Conservation (phyloP, 2,329 filamentous ascomycete species). For the Endothia cerciana region DNA sequence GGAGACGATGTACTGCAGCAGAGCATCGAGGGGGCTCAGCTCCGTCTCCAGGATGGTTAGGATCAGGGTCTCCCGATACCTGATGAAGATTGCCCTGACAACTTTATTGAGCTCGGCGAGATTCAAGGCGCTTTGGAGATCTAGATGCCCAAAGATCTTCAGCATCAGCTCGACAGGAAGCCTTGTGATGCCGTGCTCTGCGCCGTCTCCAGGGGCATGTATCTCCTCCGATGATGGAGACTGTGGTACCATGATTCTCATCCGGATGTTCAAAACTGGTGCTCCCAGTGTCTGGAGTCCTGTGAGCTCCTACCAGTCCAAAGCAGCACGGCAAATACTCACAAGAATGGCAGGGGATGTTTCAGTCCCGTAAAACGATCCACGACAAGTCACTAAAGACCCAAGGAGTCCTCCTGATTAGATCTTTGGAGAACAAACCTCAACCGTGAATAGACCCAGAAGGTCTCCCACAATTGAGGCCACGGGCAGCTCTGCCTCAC, state of each 20-base stretch:
- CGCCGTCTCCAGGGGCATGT: neutral
- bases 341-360: neutral
- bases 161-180: constrained; percentile 53
- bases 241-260: neutral
- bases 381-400: neutral
- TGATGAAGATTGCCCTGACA: constrained; percentile 46
- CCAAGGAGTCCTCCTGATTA: no score
- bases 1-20: constrained; percentile 53
- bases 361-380: neutral
- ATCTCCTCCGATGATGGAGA: neutral
- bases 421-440: neutral
- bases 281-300: neutral
- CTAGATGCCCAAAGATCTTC: constrained; percentile 51
- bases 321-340: neutral
- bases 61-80: constrained; percentile 47
- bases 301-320: neutral
- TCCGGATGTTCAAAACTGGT: neutral
- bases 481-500: constrained; percentile 35
- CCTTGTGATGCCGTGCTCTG: constrained; percentile 32
- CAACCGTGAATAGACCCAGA: neutral
- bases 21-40: constrained; percentile 48
- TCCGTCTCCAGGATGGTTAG: constrained; percentile 47
- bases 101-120: constrained; percentile 44
- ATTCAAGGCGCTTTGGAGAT: constrained; percentile 45
- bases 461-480: constrained; percentile 33